These are phyloP conservation scores for Sporothrix globosa DNA, from an alignment of 2,329 filamentous ascomycete species.

Conservation along the genomic window DNA sequence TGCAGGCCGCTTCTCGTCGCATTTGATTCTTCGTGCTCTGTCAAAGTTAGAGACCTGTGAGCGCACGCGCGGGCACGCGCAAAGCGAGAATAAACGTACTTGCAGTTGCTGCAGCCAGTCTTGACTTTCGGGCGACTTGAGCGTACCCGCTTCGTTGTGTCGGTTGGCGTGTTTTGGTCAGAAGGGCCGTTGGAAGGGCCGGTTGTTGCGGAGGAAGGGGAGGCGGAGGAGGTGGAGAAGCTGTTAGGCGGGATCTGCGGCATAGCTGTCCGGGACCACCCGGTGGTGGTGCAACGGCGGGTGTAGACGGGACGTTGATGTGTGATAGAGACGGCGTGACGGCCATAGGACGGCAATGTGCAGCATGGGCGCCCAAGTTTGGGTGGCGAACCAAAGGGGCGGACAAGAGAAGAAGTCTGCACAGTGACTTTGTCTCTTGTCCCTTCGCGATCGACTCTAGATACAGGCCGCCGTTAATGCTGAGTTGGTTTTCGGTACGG, in stretches of 20 bases:
- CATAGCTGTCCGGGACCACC: background rate
- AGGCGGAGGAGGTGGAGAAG: background rate
- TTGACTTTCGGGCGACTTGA: slow-evolving; percentile 66
- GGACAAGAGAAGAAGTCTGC: background rate
- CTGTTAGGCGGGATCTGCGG: background rate
- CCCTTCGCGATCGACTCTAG: background rate
- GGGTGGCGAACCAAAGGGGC: background rate
- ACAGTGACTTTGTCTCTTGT: background rate
- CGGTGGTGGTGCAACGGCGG: background rate
- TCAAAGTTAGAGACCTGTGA: slow-evolving; percentile 34
- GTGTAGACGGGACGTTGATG: background rate
- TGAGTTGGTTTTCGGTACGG: background rate
- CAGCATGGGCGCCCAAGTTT: background rate
- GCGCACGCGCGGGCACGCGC: background rate
- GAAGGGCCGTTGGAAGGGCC: background rate
- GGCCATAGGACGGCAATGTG: slow-evolving; percentile 1
- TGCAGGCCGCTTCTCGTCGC: slow-evolving; percentile 64
- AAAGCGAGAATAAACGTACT: slow-evolving; percentile 53
- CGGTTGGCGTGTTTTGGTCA: background rate
- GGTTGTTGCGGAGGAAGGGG: background rate
- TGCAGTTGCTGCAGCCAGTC: slow-evolving; percentile 69
- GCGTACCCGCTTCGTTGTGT: slow-evolving; percentile 49
- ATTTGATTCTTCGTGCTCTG: slow-evolving; percentile 66
- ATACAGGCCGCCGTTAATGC: background rate
- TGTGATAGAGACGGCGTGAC: slow-evolving; percentile 2